phyloP scores from a whole-genome alignment of 2,329 filamentous ascomycete genomes.

The Exophiala spinifera region DNA sequence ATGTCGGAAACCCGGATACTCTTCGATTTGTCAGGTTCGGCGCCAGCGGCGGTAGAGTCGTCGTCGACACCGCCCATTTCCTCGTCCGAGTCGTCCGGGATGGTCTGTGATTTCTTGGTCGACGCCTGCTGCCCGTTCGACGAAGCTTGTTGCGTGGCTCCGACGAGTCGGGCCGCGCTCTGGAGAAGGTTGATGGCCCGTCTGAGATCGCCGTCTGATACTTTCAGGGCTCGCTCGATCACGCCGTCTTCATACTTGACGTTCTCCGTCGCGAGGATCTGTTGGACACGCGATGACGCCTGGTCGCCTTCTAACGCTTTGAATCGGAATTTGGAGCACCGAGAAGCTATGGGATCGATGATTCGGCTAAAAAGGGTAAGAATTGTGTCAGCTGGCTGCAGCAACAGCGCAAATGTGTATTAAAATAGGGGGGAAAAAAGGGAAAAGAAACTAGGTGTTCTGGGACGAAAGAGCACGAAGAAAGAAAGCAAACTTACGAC shows the following conservation, averaged over 20 bases:
- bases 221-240: conserved; percentile 76
- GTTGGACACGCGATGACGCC: conserved; percentile 71
- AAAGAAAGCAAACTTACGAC: not conserved
- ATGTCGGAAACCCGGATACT: conserved; percentile 72
- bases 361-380: conserved; percentile 68
- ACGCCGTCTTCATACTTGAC: conserved; percentile 75
- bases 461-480: too few species aligned
- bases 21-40: conserved; percentile 38
- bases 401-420: too few species aligned
- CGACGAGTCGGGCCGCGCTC: conserved; percentile 84
- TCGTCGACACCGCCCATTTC: conserved; percentile 58
- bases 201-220: conserved; percentile 88
- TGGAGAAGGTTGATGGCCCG: conserved; percentile 97
- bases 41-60: too few species aligned
- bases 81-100: conserved; percentile 54
- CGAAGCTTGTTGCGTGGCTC: conserved; percentile 49
- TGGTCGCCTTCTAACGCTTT: conserved; percentile 89
- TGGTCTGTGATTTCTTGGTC: conserved; percentile 41
- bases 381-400: not conserved
- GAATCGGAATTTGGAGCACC: conserved; percentile 96
- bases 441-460: too few species aligned
- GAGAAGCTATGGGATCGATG: conserved; percentile 88
- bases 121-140: conserved; percentile 39
- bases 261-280: conserved; percentile 77
- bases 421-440: too few species aligned